Base-by-base conservation (phyloP, 805 yeast genomes). In the Cephaloascus fragrans region DNA sequence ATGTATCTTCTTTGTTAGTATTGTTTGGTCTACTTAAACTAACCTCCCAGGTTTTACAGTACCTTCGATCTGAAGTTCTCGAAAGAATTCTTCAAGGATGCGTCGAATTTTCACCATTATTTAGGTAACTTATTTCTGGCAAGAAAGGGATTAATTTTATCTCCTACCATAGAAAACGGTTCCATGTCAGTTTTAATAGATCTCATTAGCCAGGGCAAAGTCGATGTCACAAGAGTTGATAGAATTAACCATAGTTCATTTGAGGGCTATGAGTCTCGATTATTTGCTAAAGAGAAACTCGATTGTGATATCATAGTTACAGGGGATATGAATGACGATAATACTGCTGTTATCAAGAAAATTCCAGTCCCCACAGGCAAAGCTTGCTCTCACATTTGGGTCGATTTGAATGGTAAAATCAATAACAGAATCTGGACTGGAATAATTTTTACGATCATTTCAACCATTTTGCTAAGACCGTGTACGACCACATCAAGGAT, bases 261-360 rank as follows among this genome's bases (percentile, higher is more conserved):
- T 38, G 65, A 69, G 28, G 80, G 85, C 10, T 89, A 88, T 52
- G 82, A 81, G 32, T 83, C 96, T 1, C 71, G 96, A 44, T 64
- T 75, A 16, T 72, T 84, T 32, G 94, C 85, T 44, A 75, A 80
- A 45, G 75, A 69, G 33, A 79, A 68, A 53, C 69, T 74, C 37
- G 86, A 72, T 49, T 81, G 78, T 52, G 95, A 75, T 51, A 75
- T 78, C 18, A 66, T 74, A 18, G 53, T 71, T 18, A 59, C 62
- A 39, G 40, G 50, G n/a, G 37, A 42, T 16, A 23, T 19, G 20
- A 40, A 51, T 18, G 12, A 39, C 36, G 28, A 37, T 18, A 19
- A 37, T 16, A 18, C 41, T 4, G 38, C 44, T 36, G 39, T 48
- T 40, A 31, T 44, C 6, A 44, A 49, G 2, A 42, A 47, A 4